Base-by-base conservation (phyloP, 169 alveolate genomes). In the Plasmodium coatneyi region DNA sequence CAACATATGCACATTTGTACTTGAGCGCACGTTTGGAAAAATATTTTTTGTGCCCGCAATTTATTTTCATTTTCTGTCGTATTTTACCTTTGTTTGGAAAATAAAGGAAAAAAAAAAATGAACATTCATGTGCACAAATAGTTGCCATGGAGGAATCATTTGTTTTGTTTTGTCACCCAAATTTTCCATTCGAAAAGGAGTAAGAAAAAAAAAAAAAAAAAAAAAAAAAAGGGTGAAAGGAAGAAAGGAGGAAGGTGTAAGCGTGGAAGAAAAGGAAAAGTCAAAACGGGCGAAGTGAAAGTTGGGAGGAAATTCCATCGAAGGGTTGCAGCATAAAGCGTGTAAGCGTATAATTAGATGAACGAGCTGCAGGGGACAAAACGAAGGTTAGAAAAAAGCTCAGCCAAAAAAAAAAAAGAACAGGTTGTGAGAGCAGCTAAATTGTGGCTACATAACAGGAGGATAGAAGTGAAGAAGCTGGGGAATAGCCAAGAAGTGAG, bases 31-130 rank as follows among this genome's bases (percentile, higher is more conserved):
- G 74, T 83, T 80, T 83, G 83, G 70, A 71, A 83, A 52, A 39
- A 83, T 83, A n/a, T 83, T 83, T 70, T 39, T 16, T 83, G 41
- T 83, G 25, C 54, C 82, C 54, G 39, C 41, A 43, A 36, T 83
- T 83, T 25, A 41, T 66, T 83, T 83, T 83, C 74, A 39, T 32
- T 41, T 43, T n/a, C 43, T 30, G 74, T 22, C 19, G 43, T 83
- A 30, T 66, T 43, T 83, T 41, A 71, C 34, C 32, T 83, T 30
- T 70, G 71, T 16, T 71, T 66, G 76, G 76, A 66, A 66, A 66
- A 66, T 66, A 66, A 66, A 66, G 16, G 16, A 66, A 66, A 66
- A 66, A 22, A 80, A 80, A 41, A 39, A 66, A 66, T 25, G 25
- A 66, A 30, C 19, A 19, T 83, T 83, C 70, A 28, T 81, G 54